A percentile compares a stretch with the other conserved stretches of the same genome.
Conservation (phyloP, 257 asterid genomes). For the Nemophila menziesii region DNA sequence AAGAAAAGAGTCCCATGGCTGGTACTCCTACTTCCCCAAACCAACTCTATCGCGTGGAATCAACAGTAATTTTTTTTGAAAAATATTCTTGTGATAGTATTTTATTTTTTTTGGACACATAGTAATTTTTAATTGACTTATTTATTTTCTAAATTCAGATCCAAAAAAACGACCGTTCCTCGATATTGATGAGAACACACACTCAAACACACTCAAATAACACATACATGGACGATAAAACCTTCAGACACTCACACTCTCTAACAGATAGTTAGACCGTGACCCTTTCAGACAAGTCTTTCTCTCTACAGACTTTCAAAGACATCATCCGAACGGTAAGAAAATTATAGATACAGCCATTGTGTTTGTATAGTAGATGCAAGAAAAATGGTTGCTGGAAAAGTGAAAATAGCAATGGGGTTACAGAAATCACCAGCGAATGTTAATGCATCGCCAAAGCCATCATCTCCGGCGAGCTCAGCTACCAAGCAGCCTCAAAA, state of each 20-base stretch:
- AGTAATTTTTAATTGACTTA: background rate
- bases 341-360: background rate
- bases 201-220: background rate
- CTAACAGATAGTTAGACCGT: conserved; percentile 2
- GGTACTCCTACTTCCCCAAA: no score
- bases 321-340: background rate
- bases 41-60: background rate
- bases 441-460: conserved; percentile 33
- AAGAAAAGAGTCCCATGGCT: no score
- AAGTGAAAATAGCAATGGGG: conserved; percentile 62
- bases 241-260: background rate
- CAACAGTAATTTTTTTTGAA: no score
- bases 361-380: conserved; percentile 1
- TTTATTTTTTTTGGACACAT: no score
- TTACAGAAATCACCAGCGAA: conserved; percentile 55
- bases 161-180: conserved; percentile 69
- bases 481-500: conserved; percentile 30
- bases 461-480: conserved; percentile 30
- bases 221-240: background rate
- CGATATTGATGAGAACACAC: conserved; percentile 14
- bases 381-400: conserved; percentile 79
- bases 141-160: conserved; percentile 17
- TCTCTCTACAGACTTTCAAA: background rate
- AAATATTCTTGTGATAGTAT: no score
- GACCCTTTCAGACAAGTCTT: background rate